phyloP scores from a whole-genome alignment of 2,329 filamentous ascomycete species.

The Amphichorda felina region DNA sequence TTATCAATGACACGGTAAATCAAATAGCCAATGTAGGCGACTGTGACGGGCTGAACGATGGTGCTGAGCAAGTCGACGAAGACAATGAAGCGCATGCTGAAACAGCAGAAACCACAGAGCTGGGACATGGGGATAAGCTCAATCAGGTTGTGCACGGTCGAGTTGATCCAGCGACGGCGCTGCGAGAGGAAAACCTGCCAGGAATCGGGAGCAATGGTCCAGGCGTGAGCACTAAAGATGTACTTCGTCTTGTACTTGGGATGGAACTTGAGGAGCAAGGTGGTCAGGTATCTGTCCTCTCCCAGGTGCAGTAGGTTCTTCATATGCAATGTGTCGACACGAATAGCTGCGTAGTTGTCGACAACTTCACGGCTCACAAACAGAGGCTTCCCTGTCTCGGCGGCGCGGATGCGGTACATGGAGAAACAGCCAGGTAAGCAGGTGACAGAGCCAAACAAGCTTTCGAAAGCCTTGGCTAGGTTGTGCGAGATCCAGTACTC shows the following conservation, averaged over 20 bases:
- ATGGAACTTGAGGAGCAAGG: slow-evolving; percentile 84
- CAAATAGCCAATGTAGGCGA: slow-evolving; percentile 83
- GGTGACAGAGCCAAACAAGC: slow-evolving; percentile 91
- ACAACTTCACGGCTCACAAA: slow-evolving; percentile 92
- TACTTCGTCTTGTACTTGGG: slow-evolving; percentile 97
- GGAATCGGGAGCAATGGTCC: slow-evolving; percentile 92
- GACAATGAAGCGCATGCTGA: slow-evolving; percentile 97
- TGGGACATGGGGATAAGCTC: slow-evolving; percentile 89
- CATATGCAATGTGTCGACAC: slow-evolving; percentile 96
- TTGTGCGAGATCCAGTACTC: slow-evolving; percentile 99
- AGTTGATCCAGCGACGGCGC: slow-evolving; percentile 99
- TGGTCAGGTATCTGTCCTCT: slow-evolving; percentile 96
- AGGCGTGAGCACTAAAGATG: slow-evolving; percentile 81
- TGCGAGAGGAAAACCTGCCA: slow-evolving; percentile 95
- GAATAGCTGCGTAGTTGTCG: slow-evolving; percentile 78
- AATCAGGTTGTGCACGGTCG: slow-evolving; percentile 92
- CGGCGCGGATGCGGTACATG: slow-evolving; percentile 95
- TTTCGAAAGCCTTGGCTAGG: slow-evolving; percentile 91
- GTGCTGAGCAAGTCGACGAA: slow-evolving; percentile 90
- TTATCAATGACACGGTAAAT: slow-evolving; percentile 60
- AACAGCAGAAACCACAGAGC: slow-evolving; percentile 98
- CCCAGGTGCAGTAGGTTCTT: slow-evolving; percentile 95
- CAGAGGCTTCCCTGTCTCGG: slow-evolving; percentile 87
- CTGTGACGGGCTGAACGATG: slow-evolving; percentile 79
- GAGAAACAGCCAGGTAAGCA: slow-evolving; percentile 98